These are phyloP conservation scores for Gnetum montanum DNA, from an alignment of 75 land plant genomes.

Conservation along the genomic window DNA sequence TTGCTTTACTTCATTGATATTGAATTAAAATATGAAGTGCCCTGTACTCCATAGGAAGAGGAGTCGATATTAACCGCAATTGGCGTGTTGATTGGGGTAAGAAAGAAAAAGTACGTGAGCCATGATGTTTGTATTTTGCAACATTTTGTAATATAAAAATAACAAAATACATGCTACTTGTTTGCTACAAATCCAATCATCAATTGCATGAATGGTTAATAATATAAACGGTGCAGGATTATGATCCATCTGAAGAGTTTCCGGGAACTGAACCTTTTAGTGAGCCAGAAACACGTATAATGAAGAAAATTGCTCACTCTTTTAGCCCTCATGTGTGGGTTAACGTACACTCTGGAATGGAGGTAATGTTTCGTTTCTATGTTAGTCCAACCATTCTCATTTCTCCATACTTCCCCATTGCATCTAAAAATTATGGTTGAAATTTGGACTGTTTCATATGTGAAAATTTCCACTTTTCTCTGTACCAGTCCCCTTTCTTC, in stretches of 20 bases:
- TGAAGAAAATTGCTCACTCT: conserved; percentile 56
- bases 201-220: too few relatives aligned
- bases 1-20: background rate
- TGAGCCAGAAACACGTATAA: conserved; percentile 88
- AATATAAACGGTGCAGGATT: conserved; percentile 68
- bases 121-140: too few relatives aligned
- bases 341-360: conserved; percentile 99
- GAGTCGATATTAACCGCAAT: conserved; percentile 95
- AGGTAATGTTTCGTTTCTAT: conserved; percentile 29
- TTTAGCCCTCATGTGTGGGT: conserved; percentile 95
- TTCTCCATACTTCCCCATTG: too few relatives aligned
- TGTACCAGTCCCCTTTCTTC: too few relatives aligned
- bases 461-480: too few relatives aligned
- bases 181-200: too few relatives aligned
- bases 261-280: conserved; percentile 93
- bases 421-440: background rate
- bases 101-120: conserved; percentile 78
- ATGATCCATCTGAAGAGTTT: conserved; percentile 91
- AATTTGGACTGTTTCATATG: too few relatives aligned
- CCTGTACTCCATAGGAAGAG: conserved; percentile 87
- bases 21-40: background rate
- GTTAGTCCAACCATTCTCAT: background rate
- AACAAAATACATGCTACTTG: too few relatives aligned
- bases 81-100: conserved; percentile 99
- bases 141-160: too few relatives aligned